Conservation (phyloP, 23 red algal genomes). For the Chondrus crispus region DNA sequence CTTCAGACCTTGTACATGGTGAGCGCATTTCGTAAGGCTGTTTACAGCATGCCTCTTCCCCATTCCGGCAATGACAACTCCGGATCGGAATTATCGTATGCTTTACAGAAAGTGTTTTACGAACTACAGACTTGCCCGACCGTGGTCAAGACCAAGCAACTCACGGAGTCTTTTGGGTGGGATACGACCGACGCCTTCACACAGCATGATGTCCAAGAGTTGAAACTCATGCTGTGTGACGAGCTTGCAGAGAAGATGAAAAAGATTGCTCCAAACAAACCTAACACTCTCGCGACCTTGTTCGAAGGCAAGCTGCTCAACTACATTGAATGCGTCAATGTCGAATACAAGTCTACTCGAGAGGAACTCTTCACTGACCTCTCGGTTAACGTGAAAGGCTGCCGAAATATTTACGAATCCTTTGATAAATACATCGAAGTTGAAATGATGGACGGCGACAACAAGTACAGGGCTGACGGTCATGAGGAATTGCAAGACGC, state of each 20-base stretch:
- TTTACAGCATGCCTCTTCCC: conserved; percentile 92
- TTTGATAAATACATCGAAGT: conserved; percentile 96
- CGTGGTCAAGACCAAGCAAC: conserved; percentile 91
- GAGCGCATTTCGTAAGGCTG: conserved; percentile 91
- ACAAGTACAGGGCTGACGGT: conserved; percentile 95
- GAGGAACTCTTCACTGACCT: conserved; percentile 95
- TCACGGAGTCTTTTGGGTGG: conserved; percentile 97
- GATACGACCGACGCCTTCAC: conserved; percentile 91
- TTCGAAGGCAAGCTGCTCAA: conserved; percentile 85
- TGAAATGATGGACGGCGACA: conserved; percentile 98
- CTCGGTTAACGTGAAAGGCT: conserved; percentile 91
- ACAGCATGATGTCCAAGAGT: conserved; percentile 98
- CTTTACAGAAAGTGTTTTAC: conserved; percentile 96
- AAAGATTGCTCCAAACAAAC: conserved; percentile 50
- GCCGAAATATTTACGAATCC: conserved; percentile 91
- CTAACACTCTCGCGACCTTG: conserved; percentile 73
- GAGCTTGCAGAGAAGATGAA: conserved; percentile 96
- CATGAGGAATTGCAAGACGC: conserved; percentile 89
- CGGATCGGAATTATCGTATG: conserved; percentile 65
- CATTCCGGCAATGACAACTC: conserved; percentile 50
- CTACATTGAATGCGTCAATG: conserved; percentile 92
- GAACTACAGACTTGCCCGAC: conserved; percentile 83
- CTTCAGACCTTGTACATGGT: conserved; percentile 94
- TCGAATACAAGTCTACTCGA: conserved; percentile 72
- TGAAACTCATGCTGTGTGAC: conserved; percentile 93